Percentiles rank a stretch among this genome's conserved stretches.
Evolutionary conservation across 1,284 basidiomycete genomes (phyloP).

Genomic region (Fomitopsis betulina): DNA sequence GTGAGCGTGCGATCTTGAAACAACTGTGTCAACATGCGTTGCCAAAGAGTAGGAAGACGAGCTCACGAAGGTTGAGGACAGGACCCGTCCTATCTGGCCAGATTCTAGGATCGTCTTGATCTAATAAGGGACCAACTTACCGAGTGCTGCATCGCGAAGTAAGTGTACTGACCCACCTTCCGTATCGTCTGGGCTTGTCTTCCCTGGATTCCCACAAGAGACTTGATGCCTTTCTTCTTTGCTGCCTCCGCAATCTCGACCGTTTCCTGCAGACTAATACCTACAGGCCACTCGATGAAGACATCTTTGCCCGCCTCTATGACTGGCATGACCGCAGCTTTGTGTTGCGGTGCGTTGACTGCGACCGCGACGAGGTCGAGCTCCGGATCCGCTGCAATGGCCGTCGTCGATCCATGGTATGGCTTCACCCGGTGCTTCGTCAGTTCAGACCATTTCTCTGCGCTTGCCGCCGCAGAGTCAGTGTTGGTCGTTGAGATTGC

Average conservation of each 20-base stretch:
- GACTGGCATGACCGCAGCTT: slow-evolving; percentile 23
- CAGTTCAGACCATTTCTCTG: slow-evolving; percentile 18
- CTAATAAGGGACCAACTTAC: slow-evolving; percentile 11
- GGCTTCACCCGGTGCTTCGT: slow-evolving; percentile 20
- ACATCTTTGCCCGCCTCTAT: slow-evolving; percentile 34
- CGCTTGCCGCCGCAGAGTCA: slow-evolving; percentile 19
- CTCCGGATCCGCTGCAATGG: slow-evolving; percentile 29
- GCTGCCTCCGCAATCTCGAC: slow-evolving; percentile 28
- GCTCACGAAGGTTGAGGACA: slow-evolving; percentile 27
- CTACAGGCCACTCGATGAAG: slow-evolving; percentile 39
- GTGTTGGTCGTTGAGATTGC: slow-evolving; percentile 27
- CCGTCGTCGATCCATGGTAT: slow-evolving; percentile 26
- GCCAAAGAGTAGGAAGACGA: background rate
- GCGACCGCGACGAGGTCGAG: slow-evolving; percentile 33
- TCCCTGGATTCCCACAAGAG: slow-evolving; percentile 32
- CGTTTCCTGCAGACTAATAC: slow-evolving; percentile 25
- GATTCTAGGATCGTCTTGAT: slow-evolving; percentile 26
- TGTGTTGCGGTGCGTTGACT: slow-evolving; percentile 28
- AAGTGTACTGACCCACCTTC: slow-evolving; percentile 19
- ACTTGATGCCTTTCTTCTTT: slow-evolving; percentile 26
- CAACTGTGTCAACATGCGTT: background rate
- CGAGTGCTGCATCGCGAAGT: background rate
- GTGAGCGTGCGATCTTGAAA: slow-evolving; percentile 11
- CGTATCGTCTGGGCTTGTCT: too few relatives aligned
- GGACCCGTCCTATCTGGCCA: slow-evolving; percentile 29